Percentiles rank a stretch among this genome's conserved stretches.
Evolutionary conservation across 2,329 filamentous ascomycete species (phyloP).

Genomic region (Microsporum audouinii): DNA sequence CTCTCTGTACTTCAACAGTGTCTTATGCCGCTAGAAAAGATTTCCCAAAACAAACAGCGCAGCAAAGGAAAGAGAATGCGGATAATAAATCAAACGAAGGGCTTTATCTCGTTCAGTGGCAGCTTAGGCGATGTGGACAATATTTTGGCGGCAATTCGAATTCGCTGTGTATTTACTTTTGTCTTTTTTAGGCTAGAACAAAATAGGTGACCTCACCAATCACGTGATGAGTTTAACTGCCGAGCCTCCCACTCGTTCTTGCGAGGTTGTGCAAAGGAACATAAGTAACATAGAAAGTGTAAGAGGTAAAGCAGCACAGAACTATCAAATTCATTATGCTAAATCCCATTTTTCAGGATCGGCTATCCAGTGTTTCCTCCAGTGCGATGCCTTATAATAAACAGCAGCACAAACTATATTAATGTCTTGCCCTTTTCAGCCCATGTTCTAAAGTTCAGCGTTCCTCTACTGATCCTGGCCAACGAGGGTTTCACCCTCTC

Average conservation of each 20-base stretch:
- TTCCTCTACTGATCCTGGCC: constrained; percentile 48
- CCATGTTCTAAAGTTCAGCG: not conserved
- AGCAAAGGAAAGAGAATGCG: not conserved
- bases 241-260: not conserved
- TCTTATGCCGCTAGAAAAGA: not conserved
- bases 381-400: not conserved
- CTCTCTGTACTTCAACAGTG: not conserved
- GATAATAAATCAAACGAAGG: not conserved
- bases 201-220: not conserved
- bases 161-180: constrained; percentile 5
- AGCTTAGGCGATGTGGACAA: not conserved
- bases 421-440: not conserved
- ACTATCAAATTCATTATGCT: not conserved
- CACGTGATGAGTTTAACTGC: not conserved
- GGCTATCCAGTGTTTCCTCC: not conserved
- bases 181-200: constrained; percentile 1
- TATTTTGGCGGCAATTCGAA: not conserved
- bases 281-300: not conserved
- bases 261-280: not conserved
- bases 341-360: not conserved
- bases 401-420: not conserved
- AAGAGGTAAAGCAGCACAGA: not conserved
- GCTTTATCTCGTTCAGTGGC: not conserved
- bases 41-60: not conserved
- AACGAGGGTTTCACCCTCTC: constrained; percentile 63